Base-by-base conservation (phyloP, 192 early-diverging fungal genomes). In the Coemansia sp. region DNA sequence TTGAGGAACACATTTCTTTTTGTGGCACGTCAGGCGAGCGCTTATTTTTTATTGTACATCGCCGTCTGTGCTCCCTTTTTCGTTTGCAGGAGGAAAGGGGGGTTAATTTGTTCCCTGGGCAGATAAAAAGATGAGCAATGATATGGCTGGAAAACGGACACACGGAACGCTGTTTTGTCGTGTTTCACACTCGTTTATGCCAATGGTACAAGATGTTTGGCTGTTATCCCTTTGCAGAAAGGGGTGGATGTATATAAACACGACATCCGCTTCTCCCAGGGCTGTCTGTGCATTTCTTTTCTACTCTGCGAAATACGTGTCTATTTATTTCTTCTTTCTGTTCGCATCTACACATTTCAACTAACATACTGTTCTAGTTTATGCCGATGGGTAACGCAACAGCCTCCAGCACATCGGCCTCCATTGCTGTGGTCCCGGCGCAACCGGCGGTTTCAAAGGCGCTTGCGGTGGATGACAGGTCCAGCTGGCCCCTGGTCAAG, bases 401-500 rank as follows among this genome's bases (percentile, higher is more conserved):
- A 7, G 22, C 22, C 9, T 22, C 49, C 23, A 20, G 49, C 1
- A 52, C 23, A 6, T 22, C 49, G 9, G 46, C 36, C 22, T 41
- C 54, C 15, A 17, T 55, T 55, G 63, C n/a, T 29, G 17, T 40
- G 1, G 38, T 35, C 45, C 60, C 49, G 15, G 49, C 41, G 20
- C 55, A 33, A n/a, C 33, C 34, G 17, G 33, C 9, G 10, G 17
- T 57, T 17, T 8, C 55, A 34, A 57, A 9, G 32, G 5, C 55
- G 5, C 15, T 25, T 3, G 5, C 46, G 9, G 42, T 38, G 20
- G 34, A 63, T 19, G 60, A 70, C 11, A 62, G 63, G 20, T 15
- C 53, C 45, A 38, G 38, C 15, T 71, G 69, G 69, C 67, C 79
- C 15, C 38, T 75, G 56, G 70, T 69, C 36, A 81, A 75, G 49